phyloP scores from a whole-genome alignment of 2,329 filamentous ascomycete genomes.

The Colletotrichum sp. region DNA sequence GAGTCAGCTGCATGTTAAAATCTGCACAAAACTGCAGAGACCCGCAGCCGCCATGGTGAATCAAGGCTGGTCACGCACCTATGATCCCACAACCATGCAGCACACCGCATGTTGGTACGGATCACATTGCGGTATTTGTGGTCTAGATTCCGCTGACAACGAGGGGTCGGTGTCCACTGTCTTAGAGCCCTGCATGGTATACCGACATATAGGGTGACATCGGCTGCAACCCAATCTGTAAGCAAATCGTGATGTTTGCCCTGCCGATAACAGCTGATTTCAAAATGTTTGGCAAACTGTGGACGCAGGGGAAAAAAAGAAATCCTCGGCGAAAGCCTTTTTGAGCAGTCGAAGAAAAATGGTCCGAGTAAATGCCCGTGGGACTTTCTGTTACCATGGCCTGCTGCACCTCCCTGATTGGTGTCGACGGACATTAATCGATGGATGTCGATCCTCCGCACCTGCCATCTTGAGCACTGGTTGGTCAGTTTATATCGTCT shows the following conservation, averaged over 20 bases:
- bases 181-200: not conserved
- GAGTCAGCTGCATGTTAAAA: not conserved
- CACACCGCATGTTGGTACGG: not conserved
- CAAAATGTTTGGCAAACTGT: not conserved
- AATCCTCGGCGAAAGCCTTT: not conserved
- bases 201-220: not conserved
- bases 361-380: not conserved
- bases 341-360: not conserved
- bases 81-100: not conserved
- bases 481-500: not conserved
- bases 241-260: not conserved
- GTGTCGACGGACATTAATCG: not conserved
- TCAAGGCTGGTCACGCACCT: not conserved
- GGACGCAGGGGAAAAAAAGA: not conserved
- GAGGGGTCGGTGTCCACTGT: not conserved
- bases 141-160: not conserved
- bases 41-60: not conserved
- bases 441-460: not conserved
- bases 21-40: not conserved
- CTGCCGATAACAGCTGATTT: not conserved
- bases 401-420: not conserved
- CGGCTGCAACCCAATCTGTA: not conserved
- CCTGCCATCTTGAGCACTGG: conserved; percentile 10
- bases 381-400: not conserved
- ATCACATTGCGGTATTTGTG: not conserved